These are phyloP conservation scores for Thelephora ganbajun DNA, from an alignment of 768 basidiomycete genomes.

Conservation along the genomic window DNA sequence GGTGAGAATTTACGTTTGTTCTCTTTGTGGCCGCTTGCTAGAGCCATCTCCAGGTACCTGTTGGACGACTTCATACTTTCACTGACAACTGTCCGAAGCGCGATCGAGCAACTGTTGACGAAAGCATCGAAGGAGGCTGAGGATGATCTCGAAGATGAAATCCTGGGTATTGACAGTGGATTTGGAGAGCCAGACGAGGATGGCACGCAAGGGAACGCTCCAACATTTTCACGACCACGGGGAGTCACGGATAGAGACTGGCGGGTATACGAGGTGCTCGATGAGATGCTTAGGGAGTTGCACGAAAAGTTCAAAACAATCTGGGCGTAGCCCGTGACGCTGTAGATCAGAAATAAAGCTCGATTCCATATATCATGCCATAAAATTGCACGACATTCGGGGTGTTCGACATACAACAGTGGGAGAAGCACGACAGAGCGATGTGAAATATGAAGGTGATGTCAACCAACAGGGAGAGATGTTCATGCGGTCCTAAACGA, in stretches of 20 bases:
- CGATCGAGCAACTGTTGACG: constrained; percentile 32
- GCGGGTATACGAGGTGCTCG: constrained; percentile 38
- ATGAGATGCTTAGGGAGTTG: constrained; percentile 32
- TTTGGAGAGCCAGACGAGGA: constrained; percentile 17
- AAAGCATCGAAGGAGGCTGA: constrained; percentile 11
- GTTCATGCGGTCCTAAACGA: constrained; percentile 7
- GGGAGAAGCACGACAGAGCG: neutral
- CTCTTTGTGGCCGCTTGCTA: constrained; percentile 30
- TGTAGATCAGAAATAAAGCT: neutral
- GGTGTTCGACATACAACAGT: neutral
- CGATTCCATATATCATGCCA: neutral
- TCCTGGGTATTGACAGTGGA: constrained; percentile 19
- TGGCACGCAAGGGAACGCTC: constrained; percentile 11
- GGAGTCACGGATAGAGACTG: constrained; percentile 34
- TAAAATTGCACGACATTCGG: neutral
- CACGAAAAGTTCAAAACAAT: constrained; percentile 45
- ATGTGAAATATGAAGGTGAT: neutral
- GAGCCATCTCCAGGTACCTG: constrained; percentile 24
- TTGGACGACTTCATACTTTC: constrained; percentile 44
- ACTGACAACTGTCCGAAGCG: constrained; percentile 32
- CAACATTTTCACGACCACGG: constrained; percentile 18
- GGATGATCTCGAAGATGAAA: constrained; percentile 5
- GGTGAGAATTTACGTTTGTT: constrained; percentile 15
- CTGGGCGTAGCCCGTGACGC: constrained; percentile 30
- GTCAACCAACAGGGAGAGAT: neutral